Percentiles rank a stretch among this genome's conserved stretches.
Evolutionary conservation across 169 alveolate genomes (phyloP).

Genomic region (Cytauxzoon felis): DNA sequence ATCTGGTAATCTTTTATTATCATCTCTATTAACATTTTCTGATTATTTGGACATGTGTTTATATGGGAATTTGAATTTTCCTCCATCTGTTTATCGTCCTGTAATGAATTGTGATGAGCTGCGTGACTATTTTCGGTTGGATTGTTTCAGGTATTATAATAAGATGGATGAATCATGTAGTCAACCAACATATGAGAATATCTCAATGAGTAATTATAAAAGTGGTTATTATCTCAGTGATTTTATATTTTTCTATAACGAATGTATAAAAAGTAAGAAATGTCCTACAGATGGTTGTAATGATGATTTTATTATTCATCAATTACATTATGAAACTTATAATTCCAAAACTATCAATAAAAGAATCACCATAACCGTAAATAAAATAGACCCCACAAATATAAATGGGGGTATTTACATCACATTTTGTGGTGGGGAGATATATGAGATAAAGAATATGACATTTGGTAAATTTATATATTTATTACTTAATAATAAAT

Average conservation of each 20-base stretch:
- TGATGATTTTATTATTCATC: conserved; percentile 26
- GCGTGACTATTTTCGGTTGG: not conserved
- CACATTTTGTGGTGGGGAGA: conserved; percentile 5
- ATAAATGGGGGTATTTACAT: conserved; percentile 7
- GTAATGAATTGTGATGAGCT: not conserved
- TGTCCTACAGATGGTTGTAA: conserved; percentile 41
- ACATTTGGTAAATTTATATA: conserved; percentile 54
- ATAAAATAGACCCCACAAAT: not conserved
- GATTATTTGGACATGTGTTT: conserved; percentile 5
- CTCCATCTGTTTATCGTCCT: not conserved
- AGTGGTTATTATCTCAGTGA: conserved; percentile 37
- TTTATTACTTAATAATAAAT: conserved; percentile 24
- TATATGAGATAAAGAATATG: conserved; percentile 3
- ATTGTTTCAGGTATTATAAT: conserved; percentile 44
- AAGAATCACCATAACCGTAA: conserved; percentile 22
- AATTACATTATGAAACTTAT: conserved; percentile 45
- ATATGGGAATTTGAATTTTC: not conserved
- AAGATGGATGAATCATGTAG: conserved; percentile 34
- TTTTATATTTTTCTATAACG: conserved; percentile 1
- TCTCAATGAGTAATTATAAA: conserved; percentile 28
- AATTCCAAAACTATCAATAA: not conserved
- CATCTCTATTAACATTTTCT: too few species aligned
- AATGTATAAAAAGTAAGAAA: not conserved
- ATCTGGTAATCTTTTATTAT: too few species aligned
- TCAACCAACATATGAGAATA: not conserved